Conservation (phyloP, 2,329 filamentous ascomycete species). For the Penicillium sp. region DNA sequence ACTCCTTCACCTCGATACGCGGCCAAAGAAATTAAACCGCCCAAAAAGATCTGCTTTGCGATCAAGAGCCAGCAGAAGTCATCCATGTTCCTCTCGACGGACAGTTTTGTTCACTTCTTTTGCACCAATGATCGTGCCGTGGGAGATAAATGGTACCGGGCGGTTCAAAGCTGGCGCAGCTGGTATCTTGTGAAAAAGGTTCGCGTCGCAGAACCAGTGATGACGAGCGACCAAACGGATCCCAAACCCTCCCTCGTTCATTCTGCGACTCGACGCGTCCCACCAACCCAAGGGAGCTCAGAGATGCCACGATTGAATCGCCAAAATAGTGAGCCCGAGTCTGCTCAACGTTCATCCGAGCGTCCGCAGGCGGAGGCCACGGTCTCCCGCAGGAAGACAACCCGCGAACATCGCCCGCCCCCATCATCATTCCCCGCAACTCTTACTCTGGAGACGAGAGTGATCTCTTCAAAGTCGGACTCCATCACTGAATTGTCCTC, state of each 20-base stretch:
- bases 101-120: conserved; percentile 91
- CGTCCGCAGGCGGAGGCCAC: not conserved
- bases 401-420: conserved; percentile 26
- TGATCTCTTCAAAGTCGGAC: not conserved
- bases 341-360: conserved; percentile 16
- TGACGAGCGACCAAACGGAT: conserved; percentile 41
- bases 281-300: not conserved
- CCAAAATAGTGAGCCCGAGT: conserved; percentile 13
- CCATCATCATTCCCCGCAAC: conserved; percentile 26
- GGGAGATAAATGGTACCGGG: conserved; percentile 63
- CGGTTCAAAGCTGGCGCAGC: conserved; percentile 76
- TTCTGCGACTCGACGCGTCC: not conserved
- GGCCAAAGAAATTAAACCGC: conserved; percentile 68
- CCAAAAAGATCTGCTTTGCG: conserved; percentile 78
- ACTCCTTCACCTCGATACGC: conserved; percentile 63
- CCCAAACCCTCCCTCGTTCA: conserved; percentile 37
- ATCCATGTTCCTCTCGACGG: conserved; percentile 70
- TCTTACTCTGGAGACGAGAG: conserved; percentile 21
- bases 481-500: not conserved
- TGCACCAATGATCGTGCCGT: conserved; percentile 64
- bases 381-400: conserved; percentile 24
- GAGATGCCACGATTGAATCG: conserved; percentile 23
- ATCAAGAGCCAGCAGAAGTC: conserved; percentile 90
- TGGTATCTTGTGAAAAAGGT: conserved; percentile 80
- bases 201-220: conserved; percentile 38